Conservation (phyloP, 176 grass and related monocot genomes). For the Elaeis guineensis region DNA sequence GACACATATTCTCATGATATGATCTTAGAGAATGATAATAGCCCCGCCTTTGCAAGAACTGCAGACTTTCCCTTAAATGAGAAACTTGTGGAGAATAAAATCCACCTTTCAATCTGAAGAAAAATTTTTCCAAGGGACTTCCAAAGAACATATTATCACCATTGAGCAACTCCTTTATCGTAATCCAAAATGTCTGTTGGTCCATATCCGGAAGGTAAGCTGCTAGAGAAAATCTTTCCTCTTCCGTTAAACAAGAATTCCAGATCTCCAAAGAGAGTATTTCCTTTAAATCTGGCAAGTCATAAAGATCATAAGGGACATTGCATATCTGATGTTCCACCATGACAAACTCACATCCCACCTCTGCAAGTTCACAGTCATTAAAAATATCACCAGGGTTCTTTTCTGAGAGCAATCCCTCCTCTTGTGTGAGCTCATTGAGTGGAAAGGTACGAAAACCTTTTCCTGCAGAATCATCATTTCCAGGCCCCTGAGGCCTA, state of each 20-base stretch:
- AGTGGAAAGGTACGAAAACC: constrained; percentile 9
- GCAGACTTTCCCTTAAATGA: constrained; percentile 43
- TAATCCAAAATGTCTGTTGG: constrained; percentile 32
- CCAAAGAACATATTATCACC: constrained; percentile 61
- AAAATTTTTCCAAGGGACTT: constrained; percentile 44
- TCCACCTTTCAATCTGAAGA: constrained; percentile 44
- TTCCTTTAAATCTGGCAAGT: constrained; percentile 45
- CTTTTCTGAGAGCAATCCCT: constrained; percentile 28
- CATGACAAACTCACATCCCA: constrained; percentile 53
- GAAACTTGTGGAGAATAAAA: constrained; percentile 70
- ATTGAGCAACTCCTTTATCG: constrained; percentile 55
- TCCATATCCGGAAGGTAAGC: constrained; percentile 75
- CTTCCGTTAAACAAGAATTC: constrained; percentile 73
- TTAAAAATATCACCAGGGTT: constrained; percentile 28
- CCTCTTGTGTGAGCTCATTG: constrained; percentile 38
- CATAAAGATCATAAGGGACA: constrained; percentile 77
- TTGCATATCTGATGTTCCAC: constrained; percentile 45
- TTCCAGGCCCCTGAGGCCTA: constrained; percentile 5
- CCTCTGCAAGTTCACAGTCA: constrained; percentile 39
- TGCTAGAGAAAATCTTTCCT: constrained; percentile 57
- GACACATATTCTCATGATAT: constrained; percentile 50
- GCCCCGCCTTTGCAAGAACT: constrained; percentile 39
- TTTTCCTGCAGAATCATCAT: neutral
- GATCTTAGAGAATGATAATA: constrained; percentile 60
- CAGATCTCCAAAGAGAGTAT: constrained; percentile 72